phyloP scores from a whole-genome alignment of 257 asterid species.

The Anisodus acutangulus region DNA sequence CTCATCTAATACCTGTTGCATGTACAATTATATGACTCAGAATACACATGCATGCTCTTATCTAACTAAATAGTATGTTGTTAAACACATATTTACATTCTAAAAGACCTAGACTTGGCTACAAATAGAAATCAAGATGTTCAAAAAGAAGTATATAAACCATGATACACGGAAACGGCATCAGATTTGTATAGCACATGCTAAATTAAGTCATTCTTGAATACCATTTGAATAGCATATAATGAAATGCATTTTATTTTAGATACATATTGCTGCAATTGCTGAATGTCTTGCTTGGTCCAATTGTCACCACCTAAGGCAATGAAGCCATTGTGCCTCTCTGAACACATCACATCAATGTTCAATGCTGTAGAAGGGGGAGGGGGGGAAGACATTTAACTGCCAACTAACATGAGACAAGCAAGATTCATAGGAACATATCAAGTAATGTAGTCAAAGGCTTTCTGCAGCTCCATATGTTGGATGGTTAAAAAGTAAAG shows the following conservation, averaged over 20 bases:
- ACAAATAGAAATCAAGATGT: background rate
- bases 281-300: slow-evolving; percentile 24
- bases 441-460: background rate
- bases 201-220: background rate
- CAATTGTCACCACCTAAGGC: background rate
- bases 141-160: background rate
- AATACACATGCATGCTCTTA: background rate
- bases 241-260: slow-evolving; percentile 10
- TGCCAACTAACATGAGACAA: background rate
- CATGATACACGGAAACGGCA: background rate
- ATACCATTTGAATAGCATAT: background rate
- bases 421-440: background rate
- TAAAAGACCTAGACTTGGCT: background rate
- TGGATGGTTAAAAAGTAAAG: background rate
- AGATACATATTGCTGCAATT: slow-evolving; percentile 25
- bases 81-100: background rate
- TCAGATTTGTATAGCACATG: background rate
- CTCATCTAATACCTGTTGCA: slow-evolving; percentile 83
- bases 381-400: background rate
- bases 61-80: background rate
- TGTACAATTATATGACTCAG: background rate
- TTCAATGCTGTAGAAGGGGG: background rate
- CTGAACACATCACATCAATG: background rate
- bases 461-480: slow-evolving; percentile 16
- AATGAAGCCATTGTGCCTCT: background rate